Evolutionary conservation across 1,139 yeast species (phyloP).

Genomic region (Blastobotrys indianensis): DNA sequence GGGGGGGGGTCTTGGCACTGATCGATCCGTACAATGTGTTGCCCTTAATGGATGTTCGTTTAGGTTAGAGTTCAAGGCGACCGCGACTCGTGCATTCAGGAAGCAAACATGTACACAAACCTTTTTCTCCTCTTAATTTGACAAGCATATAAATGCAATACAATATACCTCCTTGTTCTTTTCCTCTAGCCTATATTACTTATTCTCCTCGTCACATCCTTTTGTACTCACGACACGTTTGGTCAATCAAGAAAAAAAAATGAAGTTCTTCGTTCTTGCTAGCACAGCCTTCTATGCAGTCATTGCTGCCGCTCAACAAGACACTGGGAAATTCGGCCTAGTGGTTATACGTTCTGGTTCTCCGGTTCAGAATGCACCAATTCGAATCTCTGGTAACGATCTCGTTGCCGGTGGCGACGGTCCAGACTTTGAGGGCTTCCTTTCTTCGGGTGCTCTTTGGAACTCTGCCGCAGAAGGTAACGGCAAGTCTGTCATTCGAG

Average conservation of each 20-base stretch:
- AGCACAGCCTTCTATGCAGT: neutral
- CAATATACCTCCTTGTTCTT: neutral
- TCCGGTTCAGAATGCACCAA: conserved; percentile 12
- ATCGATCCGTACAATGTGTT: too few relatives aligned
- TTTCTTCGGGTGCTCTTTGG: conserved; percentile 1
- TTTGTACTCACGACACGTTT: too few relatives aligned
- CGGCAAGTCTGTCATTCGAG: conserved; percentile 5
- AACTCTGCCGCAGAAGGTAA: conserved; percentile 1
- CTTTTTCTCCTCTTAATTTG: too few relatives aligned
- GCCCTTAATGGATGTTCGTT: too few relatives aligned
- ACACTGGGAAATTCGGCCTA: conserved; percentile 5
- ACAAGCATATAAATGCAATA: neutral
- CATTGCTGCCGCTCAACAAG: conserved; percentile 6
- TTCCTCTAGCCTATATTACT: neutral
- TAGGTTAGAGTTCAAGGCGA: too few relatives aligned
- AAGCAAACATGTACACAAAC: too few relatives aligned
- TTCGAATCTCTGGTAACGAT: conserved; percentile 2
- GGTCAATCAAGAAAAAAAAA: neutral
- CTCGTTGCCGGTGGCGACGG: conserved; percentile 10
- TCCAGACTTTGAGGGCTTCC: conserved; percentile 4
- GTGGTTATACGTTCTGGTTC: conserved; percentile 11
- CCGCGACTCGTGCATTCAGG: too few relatives aligned
- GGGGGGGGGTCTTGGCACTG: too few relatives aligned
- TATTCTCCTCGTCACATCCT: too few relatives aligned
- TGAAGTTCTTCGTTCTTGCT: conserved; percentile 2